Evolutionary conservation across 257 asterid genomes (phyloP), one percentile per base, ranked within the genome.

Genomic region (Nicotiana undulata): DNA sequence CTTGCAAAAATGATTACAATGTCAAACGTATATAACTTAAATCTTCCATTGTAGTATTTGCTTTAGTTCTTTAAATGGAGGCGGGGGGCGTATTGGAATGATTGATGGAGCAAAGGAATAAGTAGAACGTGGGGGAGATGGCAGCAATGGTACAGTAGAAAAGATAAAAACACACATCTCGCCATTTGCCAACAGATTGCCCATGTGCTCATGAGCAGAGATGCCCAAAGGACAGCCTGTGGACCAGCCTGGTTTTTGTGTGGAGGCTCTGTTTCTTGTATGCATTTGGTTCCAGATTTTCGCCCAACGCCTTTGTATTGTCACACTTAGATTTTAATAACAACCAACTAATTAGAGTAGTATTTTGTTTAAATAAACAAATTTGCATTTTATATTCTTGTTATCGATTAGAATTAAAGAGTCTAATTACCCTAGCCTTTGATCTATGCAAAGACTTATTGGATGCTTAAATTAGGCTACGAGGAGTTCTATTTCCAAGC

Each of bases 181-280:
- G n/a, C 76, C 55, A 68, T 68, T 68, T n/a, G 76, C 31, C 31
- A 68, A 68, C 31, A 37, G 76, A 68, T 68, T 68, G 37, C 32
- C 56, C 75, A 37, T 68, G 76, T 68, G 76, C 31, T 68, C 5
- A n/a, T 20, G 32, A 68, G 5, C 76, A 37, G 56, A 67, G 31
- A 67, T 67, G 55, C 29, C 7, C 49, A 32, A 32, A 32, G 51
- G 52, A 66, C 52, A 66, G 75, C 52, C 76, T 66, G 75, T 66
- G 75, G 75, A 66, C 75, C 53, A 66, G 53, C 28, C 75, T 66
- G 31, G 55, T 34, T 67, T 67, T 67, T 67, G 18, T 67, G 24
- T 13, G 75, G 76, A 67, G 55, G 76, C 29, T 67, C 76, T 9
- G 55, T 37, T 8, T 67, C 31, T 37, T n/a, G n/a, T 37, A 34